Conservation (phyloP, 2,329 filamentous ascomycete species). For the Talaromyces sp. region DNA sequence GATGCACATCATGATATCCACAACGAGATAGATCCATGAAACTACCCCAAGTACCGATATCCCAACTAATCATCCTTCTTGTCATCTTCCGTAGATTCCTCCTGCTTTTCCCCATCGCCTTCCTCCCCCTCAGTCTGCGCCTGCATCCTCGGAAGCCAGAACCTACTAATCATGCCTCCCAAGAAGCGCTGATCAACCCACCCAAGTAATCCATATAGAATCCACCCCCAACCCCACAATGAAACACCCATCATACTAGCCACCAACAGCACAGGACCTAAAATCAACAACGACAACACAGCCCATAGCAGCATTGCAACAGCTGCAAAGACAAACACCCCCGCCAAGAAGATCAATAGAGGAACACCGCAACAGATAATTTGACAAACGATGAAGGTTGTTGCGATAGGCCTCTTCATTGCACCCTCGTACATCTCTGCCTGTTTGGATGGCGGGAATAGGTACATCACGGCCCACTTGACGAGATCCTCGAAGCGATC, state of each 20-base stretch:
- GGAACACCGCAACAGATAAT: conserved; percentile 39
- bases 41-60: neutral
- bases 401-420: conserved; percentile 33
- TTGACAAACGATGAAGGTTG: conserved; percentile 37
- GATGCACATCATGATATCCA: too few relatives aligned
- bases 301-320: conserved; percentile 36
- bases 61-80: too few relatives aligned
- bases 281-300: conserved; percentile 33
- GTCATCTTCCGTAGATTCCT: neutral
- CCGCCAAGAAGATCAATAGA: conserved; percentile 36
- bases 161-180: conserved; percentile 27
- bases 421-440: conserved; percentile 32
- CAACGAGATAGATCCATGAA: too few relatives aligned
- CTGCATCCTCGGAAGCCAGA: conserved; percentile 22
- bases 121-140: neutral
- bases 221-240: conserved; percentile 35
- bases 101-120: neutral
- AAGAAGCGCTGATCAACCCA: conserved; percentile 30
- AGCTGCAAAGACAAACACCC: conserved; percentile 36
- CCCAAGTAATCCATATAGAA: conserved; percentile 30
- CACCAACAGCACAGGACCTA: conserved; percentile 34
- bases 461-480: conserved; percentile 25
- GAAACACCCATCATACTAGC: conserved; percentile 33
- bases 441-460: conserved; percentile 32
- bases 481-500: conserved; percentile 32